Percentiles rank a stretch among this genome's conserved stretches.
Evolutionary conservation across 768 basidiomycete genomes (phyloP).

Genomic region (Lyophyllum semitale): DNA sequence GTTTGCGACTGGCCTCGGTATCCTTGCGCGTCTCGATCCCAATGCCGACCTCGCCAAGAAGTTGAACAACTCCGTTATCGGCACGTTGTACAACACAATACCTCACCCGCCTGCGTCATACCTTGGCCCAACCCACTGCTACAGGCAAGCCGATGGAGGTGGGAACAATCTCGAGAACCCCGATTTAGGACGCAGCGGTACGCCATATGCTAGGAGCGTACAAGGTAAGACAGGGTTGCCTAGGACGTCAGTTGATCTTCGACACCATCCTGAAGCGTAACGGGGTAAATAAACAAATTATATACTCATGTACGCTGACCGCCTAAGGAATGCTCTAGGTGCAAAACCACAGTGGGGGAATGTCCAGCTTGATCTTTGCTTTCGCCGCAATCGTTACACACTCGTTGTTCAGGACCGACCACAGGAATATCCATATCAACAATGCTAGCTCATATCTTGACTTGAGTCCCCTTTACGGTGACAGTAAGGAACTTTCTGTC

Average conservation of each 20-base stretch:
- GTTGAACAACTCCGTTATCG: constrained; percentile 28
- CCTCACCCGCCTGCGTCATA: constrained; percentile 47
- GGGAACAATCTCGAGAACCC: constrained; percentile 47
- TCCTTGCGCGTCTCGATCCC: constrained; percentile 24
- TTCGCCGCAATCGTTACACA: constrained; percentile 68
- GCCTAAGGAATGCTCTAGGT: neutral
- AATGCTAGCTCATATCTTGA: constrained; percentile 58
- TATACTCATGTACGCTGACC: too few relatives aligned
- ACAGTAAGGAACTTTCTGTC: constrained; percentile 27
- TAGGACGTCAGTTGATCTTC: constrained; percentile 46
- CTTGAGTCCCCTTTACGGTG: constrained; percentile 56
- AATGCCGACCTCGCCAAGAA: constrained; percentile 15
- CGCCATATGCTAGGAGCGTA: constrained; percentile 53
- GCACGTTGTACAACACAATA: constrained; percentile 57
- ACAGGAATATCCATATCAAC: constrained; percentile 45
- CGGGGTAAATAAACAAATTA: constrained; percentile 30
- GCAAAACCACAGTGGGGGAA: constrained; percentile 48
- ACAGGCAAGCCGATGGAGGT: constrained; percentile 48
- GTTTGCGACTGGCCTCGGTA: constrained; percentile 27
- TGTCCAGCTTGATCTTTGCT: constrained; percentile 63
- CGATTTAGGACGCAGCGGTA: constrained; percentile 48
- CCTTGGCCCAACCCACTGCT: constrained; percentile 34
- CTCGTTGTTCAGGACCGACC: constrained; percentile 53
- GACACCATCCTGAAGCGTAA: constrained; percentile 53
- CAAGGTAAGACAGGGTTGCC: constrained; percentile 42